A percentile compares a stretch with the other conserved stretches of the same genome.
Conservation (phyloP, 169 alveolate genomes). For the Eimeria zaria region DNA sequence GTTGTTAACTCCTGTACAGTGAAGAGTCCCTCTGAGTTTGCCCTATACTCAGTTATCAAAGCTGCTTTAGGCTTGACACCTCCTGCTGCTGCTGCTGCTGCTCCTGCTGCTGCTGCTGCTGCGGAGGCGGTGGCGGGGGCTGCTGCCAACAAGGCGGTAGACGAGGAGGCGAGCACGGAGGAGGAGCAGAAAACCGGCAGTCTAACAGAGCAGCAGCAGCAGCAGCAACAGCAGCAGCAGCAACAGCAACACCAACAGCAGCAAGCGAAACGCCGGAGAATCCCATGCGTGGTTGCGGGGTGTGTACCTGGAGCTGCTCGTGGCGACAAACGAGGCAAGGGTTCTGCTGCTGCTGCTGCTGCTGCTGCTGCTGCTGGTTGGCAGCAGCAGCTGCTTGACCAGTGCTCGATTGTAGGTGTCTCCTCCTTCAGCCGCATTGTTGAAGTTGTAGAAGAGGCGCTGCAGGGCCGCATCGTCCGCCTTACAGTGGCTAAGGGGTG, state of each 20-base stretch:
- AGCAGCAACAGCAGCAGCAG: slow-evolving; percentile 2
- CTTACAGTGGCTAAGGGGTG: slow-evolving; percentile 88
- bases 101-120: background rate
- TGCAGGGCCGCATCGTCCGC: slow-evolving; percentile 96
- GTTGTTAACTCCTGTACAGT: slow-evolving; percentile 99
- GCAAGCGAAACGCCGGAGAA: slow-evolving; percentile 5
- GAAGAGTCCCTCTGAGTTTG: slow-evolving; percentile 99
- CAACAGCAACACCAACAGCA: slow-evolving; percentile 35
- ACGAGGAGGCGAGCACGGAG: too few species aligned
- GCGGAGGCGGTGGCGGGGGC: background rate
- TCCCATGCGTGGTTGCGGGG: slow-evolving; percentile 83
- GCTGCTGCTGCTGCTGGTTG: background rate
- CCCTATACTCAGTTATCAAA: slow-evolving; percentile 90
- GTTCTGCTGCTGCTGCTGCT: background rate
- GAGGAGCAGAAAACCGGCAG: background rate
- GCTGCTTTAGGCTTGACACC: slow-evolving; percentile 86
- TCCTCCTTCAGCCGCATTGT: slow-evolving; percentile 93
- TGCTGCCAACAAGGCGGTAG: too few species aligned
- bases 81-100: background rate
- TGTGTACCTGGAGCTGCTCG: slow-evolving; percentile 89
- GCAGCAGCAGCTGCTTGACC: slow-evolving; percentile 79
- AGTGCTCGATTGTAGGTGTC: slow-evolving; percentile 89
- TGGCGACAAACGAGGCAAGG: slow-evolving; percentile 88
- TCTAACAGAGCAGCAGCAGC: slow-evolving; percentile 13
- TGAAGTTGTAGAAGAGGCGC: slow-evolving; percentile 98